Base-by-base conservation (phyloP, 2,329 filamentous ascomycete genomes). In the Aspergillus neoniger region DNA sequence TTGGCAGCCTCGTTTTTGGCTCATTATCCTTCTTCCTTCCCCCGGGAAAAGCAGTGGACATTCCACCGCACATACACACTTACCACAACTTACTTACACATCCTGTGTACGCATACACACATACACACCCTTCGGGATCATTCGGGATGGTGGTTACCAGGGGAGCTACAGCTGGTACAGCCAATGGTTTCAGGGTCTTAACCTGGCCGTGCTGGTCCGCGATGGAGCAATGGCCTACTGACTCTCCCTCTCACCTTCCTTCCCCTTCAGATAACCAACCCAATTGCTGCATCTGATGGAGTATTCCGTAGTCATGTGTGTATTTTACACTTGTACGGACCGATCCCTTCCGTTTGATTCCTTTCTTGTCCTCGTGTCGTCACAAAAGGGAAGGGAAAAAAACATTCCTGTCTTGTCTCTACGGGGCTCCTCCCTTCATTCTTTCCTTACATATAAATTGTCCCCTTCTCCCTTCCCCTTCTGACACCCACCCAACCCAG, bases 131-230 rank as follows among this genome's bases (percentile, higher is more conserved):
- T 59, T 66, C 66, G 66, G 66, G 66, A 66, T 64, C 63, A 59
- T 60, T 67, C 66, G 66, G 66, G 66, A 66, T 44, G 59, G 58
- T 61, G 62, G 32, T n/a, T 6, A 64, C 64, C 62, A 65, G 61
- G 41, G 54, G 21, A 39, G 48, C 59, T 57, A 57, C 49, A 59
- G 59, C 28, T 62, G 63, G 63, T 60, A 36, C 62, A 59, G 32
- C 66, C 66, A 68, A 68, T 68, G 19, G 57, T 58, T 25, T 52
- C 38, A 8, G 52, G 38, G 32, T 44, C 54, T 55, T 38, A 60
- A 60, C 32, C 52, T 44, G 48, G 54, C 59, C 62, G 56, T 47
- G 54, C 48, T 62, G 59, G 60, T 64, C 64, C 64, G 65, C 61
- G 48, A 23, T 55, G 55, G 47, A 30, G 59, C 55, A 58, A 51